A percentile compares a stretch with the other conserved stretches of the same genome.
Conservation (phyloP, 2,329 filamentous ascomycete genomes). For the Daldinia sp. region DNA sequence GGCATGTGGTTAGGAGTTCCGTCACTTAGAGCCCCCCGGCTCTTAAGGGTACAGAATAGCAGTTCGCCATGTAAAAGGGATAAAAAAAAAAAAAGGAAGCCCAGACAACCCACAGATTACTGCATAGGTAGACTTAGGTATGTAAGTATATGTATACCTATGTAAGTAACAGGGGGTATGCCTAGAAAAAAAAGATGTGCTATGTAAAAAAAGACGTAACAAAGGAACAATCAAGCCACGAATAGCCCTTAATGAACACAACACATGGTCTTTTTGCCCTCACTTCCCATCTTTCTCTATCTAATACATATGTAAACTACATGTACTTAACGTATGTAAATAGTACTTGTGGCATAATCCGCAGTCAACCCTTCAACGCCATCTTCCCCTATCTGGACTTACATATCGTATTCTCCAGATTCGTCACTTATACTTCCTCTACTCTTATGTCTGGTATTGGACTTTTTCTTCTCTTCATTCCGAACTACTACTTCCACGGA, state of each 20-base stretch:
- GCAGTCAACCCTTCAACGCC: not conserved
- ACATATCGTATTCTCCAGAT: not conserved
- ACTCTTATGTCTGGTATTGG: not conserved
- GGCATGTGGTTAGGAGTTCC: constrained; percentile 41
- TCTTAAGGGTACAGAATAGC: constrained; percentile 18
- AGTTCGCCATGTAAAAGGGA: constrained; percentile 1
- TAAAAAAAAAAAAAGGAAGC: constrained; percentile 14
- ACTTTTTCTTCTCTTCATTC: not conserved
- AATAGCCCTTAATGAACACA: constrained; percentile 36
- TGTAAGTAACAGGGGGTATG: constrained; percentile 21
- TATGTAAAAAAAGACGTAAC: not conserved
- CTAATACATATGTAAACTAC: not conserved
- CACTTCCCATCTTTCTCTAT: constrained; percentile 15
- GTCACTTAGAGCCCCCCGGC: constrained; percentile 16
- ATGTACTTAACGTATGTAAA: not conserved
- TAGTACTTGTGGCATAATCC: constrained; percentile 1
- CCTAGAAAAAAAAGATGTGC: constrained; percentile 14
- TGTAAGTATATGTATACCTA: constrained; percentile 4
- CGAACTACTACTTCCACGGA: not conserved
- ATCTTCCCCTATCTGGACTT: not conserved
- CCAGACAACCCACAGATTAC: constrained; percentile 20
- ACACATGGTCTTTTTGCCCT: constrained; percentile 36
- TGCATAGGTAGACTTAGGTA: not conserved
- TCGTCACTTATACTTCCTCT: not conserved
- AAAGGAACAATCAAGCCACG: constrained; percentile 30